Conservation (phyloP, 2,329 filamentous ascomycete genomes). For the Microdochium bolleyi region DNA sequence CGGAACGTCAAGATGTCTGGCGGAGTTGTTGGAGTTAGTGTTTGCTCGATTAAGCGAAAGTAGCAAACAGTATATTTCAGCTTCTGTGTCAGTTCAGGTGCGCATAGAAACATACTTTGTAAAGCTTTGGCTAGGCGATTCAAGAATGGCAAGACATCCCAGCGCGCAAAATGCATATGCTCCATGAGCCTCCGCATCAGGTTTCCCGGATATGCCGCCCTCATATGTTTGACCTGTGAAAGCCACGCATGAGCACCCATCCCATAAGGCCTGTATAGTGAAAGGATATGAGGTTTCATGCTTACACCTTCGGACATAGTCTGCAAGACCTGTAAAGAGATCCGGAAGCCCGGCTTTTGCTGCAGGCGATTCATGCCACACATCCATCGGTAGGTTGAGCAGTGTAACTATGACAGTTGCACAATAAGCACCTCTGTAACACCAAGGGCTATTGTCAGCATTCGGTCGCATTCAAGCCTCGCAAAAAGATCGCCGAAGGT, state of each 20-base stretch:
- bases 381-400: slow-evolving; percentile 71
- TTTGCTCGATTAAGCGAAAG: background rate
- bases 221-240: slow-evolving; percentile 79
- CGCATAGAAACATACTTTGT: slow-evolving; percentile 45
- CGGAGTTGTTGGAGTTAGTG: slow-evolving; percentile 12
- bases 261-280: slow-evolving; percentile 5
- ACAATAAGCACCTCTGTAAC: slow-evolving; percentile 76
- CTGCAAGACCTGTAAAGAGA: slow-evolving; percentile 65
- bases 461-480: background rate
- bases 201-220: slow-evolving; percentile 82
- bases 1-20: slow-evolving; percentile 67
- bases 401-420: slow-evolving; percentile 78
- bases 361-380: slow-evolving; percentile 66
- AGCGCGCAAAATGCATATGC: slow-evolving; percentile 94
- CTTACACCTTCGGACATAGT: slow-evolving; percentile 76
- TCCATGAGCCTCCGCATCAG: slow-evolving; percentile 86
- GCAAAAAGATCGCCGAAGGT: slow-evolving; percentile 6
- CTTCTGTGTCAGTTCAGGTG: background rate
- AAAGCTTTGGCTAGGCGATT: slow-evolving; percentile 67
- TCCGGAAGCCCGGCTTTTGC: slow-evolving; percentile 52
- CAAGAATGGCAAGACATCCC: slow-evolving; percentile 80
- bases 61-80: too few relatives aligned
- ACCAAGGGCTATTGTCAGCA: slow-evolving; percentile 5
- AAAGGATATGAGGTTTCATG: slow-evolving; percentile 17
- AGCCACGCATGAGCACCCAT: slow-evolving; percentile 10